phyloP scores from a whole-genome alignment of 1,139 yeast species.

The Zhuliangozyma parablackwelliae region DNA sequence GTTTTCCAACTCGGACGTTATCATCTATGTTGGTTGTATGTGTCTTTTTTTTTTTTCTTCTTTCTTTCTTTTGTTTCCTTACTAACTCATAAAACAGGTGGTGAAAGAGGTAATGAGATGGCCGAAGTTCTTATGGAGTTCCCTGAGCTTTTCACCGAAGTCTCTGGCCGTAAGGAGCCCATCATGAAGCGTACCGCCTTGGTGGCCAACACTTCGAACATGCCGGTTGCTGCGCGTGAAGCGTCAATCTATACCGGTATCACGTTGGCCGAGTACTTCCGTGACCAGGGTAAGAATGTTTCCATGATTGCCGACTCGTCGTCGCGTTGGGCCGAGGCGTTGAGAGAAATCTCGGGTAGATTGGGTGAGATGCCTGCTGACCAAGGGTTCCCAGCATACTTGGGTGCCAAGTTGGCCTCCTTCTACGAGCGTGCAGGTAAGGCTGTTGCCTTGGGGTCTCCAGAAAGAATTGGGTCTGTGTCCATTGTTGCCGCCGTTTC shows the following conservation, averaged over 20 bases:
- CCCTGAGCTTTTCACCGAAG: conserved; percentile 93
- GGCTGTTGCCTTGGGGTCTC: conserved; percentile 92
- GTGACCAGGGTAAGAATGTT: conserved; percentile 99
- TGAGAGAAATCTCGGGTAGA: conserved; percentile 99
- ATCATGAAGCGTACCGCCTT: conserved; percentile 98
- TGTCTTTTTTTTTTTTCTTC: conserved; percentile 7
- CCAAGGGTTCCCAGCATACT: conserved; percentile 99
- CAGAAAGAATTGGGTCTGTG: conserved; percentile 93
- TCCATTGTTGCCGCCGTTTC: conserved; percentile 99
- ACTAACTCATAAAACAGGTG: conserved; percentile 27
- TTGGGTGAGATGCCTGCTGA: conserved; percentile 99
- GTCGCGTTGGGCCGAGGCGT: conserved; percentile 99
- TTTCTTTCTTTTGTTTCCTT: conserved; percentile 8
- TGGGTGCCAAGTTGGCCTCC: conserved; percentile 97
- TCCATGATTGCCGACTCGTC: conserved; percentile 99
- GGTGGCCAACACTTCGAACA: conserved; percentile 97
- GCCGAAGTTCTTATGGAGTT: conserved; percentile 99
- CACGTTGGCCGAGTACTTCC: conserved; percentile 95
- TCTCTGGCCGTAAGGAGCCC: conserved; percentile 92
- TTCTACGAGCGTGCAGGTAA: conserved; percentile 99
- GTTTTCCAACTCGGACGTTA: conserved; percentile 94
- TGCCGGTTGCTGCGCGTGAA: conserved; percentile 99
- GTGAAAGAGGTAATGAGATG: conserved; percentile 98
- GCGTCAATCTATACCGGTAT: conserved; percentile 99
- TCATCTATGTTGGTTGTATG: conserved; percentile 81